Evolutionary conservation across 2,329 filamentous ascomycete species (phyloP).

Genomic region (Neopestalotiopsis clavispora): DNA sequence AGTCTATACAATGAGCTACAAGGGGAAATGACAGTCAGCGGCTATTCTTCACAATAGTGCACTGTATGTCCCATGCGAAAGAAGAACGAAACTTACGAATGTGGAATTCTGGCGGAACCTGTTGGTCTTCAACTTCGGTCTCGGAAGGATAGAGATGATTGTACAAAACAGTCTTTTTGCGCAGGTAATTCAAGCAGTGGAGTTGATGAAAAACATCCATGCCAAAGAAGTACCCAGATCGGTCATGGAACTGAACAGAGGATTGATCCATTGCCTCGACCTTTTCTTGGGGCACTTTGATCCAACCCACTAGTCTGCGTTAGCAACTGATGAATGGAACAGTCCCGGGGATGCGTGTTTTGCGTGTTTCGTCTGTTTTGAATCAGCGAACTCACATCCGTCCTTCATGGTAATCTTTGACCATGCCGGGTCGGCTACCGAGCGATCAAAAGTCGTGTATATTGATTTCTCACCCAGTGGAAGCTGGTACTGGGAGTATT

Average conservation of each 20-base stretch:
- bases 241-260: background rate
- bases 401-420: background rate
- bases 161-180: background rate
- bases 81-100: background rate
- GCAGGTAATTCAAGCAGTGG: conserved; percentile 2
- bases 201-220: conserved; percentile 1
- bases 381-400: background rate
- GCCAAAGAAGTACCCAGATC: background rate
- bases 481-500: background rate
- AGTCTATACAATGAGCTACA: conserved; percentile 4
- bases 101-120: background rate
- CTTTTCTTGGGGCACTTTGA: background rate
- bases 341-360: background rate
- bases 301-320: background rate
- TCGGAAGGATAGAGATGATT: background rate
- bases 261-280: background rate
- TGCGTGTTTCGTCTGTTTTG: background rate
- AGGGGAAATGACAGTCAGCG: background rate
- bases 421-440: background rate
- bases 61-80: background rate
- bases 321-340: background rate
- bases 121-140: background rate
- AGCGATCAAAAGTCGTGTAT: background rate
- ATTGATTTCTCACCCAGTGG: background rate
- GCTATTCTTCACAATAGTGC: background rate